Percentiles rank a stretch among this genome's conserved stretches.
Conservation (phyloP, 1,284 basidiomycete species). For the Malassezia equina region DNA sequence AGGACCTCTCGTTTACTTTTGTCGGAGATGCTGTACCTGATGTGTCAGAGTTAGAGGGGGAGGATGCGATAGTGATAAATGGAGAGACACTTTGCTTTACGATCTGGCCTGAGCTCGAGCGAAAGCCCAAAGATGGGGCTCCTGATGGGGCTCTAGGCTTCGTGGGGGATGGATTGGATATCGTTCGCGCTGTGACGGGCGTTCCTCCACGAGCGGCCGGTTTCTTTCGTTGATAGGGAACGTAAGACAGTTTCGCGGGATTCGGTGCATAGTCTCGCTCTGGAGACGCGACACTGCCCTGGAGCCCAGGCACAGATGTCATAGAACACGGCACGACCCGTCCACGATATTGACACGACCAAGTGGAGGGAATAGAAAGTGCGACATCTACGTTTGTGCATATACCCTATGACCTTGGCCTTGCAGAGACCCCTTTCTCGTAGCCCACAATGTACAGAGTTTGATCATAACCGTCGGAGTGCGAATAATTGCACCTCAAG, state of each 20-base stretch:
- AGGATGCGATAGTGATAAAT: not conserved
- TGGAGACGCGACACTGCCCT: not conserved
- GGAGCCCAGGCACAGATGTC: not conserved
- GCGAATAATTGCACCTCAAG: slow-evolving; percentile 48
- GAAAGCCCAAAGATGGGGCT: not conserved
- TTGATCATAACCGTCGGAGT: slow-evolving; percentile 29
- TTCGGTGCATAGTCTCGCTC: not conserved
- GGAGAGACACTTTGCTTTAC: not conserved
- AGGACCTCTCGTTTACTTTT: not conserved
- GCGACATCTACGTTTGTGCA: not conserved
- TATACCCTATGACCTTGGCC: not conserved
- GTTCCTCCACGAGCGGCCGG: not conserved
- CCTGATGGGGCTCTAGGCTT: not conserved
- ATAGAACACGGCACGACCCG: not conserved
- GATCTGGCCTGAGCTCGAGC: not conserved
- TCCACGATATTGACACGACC: not conserved
- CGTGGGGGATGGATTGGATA: not conserved
- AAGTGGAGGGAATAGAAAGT: not conserved
- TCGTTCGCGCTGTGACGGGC: not conserved
- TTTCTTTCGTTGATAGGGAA: not conserved
- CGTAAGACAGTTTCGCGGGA: not conserved
- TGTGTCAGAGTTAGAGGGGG: not conserved
- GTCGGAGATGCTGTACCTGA: not conserved
- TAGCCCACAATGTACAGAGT: not conserved
- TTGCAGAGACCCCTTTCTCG: not conserved